Conservation (phyloP, 768 basidiomycete genomes). For the Pulveroboletus sp. region DNA sequence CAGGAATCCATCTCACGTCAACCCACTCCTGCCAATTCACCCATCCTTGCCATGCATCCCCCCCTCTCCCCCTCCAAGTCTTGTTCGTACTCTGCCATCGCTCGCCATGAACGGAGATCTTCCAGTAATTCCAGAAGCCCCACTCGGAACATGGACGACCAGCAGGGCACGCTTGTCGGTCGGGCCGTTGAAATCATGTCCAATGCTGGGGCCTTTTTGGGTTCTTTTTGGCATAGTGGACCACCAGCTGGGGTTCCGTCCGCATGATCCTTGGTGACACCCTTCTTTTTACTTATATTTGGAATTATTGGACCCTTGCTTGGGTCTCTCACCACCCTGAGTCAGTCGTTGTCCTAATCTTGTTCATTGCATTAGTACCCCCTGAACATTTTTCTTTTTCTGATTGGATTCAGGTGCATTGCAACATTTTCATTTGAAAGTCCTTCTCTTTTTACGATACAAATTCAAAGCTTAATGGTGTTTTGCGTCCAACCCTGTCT, state of each 20-base stretch:
- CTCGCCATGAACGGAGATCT: conserved; percentile 16
- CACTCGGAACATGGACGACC: conserved; percentile 23
- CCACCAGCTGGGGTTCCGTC: conserved; percentile 18
- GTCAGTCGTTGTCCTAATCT: not conserved
- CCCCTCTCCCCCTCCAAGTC: conserved; percentile 14
- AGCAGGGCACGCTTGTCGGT: conserved; percentile 47
- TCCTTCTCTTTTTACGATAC: conserved; percentile 19
- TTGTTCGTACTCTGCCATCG: not conserved
- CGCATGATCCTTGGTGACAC: conserved; percentile 10
- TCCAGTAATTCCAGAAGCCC: conserved; percentile 26
- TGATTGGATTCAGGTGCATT: conserved; percentile 16
- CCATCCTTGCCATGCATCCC: conserved; percentile 36
- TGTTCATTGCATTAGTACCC: conserved; percentile 20
- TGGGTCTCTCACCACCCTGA: conserved; percentile 4
- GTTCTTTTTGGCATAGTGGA: conserved; percentile 50
- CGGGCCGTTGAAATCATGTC: conserved; percentile 78
- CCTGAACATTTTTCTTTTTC: conserved; percentile 17
- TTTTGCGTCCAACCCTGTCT: conserved; percentile 5
- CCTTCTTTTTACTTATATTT: conserved; percentile 28
- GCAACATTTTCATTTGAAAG: conserved; percentile 1
- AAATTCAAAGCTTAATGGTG: conserved; percentile 25
- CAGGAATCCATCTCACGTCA: conserved; percentile 38
- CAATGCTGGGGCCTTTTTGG: conserved; percentile 74
- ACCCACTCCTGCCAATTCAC: conserved; percentile 66
- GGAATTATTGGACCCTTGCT: conserved; percentile 27